Base-by-base conservation (phyloP, 768 basidiomycete genomes). In the Leccinum variicolor region DNA sequence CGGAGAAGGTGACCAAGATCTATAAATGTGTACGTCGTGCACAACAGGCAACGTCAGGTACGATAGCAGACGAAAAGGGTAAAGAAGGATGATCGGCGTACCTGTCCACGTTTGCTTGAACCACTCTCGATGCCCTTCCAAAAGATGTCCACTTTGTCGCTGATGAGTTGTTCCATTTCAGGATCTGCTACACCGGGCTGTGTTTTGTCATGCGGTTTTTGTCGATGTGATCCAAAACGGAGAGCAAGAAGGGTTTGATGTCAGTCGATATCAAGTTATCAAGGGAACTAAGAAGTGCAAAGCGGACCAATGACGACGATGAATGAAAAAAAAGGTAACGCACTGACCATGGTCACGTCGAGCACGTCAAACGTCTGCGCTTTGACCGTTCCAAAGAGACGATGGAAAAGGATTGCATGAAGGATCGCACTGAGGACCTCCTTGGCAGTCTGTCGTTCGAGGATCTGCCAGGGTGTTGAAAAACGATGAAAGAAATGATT, bases 371-470 rank as follows among this genome's bases (percentile, higher is more conserved):
- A 86, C 2, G 80, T 86, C 62, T 82, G 81, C 0, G 92, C 87
- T 62, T 86, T 90, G 45, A 93, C 81, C 0, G 83, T 85, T 3
- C 91, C 92, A 66, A 93, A 90, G 19, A 92, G 76, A 8, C 91
- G 82, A 67, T 94, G 91, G 67, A 94, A 93, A 15, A 93, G 75
- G 50, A 93, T 87, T 0, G 89, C 78, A 64, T 93, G 92, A n/a
- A 94, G 79, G 53, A 92, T 77, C 3, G 84, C 90, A 54, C 80
- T 81, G 6, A 93, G 80, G 46, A 87, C 88, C 62, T 92, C 90
- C 70, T 85, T 87, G 36, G 83, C 81, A 17, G 81, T 85, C 51
- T 79, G 81, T 25, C 90, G 82, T 70, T 92, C 91, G 51, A 92
- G 76, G 47, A 84, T 77, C 90, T 92, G 63, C 17, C n/a, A 17